phyloP scores from a whole-genome alignment of 2,329 filamentous ascomycete genomes.

The Corinectria fuckeliana region DNA sequence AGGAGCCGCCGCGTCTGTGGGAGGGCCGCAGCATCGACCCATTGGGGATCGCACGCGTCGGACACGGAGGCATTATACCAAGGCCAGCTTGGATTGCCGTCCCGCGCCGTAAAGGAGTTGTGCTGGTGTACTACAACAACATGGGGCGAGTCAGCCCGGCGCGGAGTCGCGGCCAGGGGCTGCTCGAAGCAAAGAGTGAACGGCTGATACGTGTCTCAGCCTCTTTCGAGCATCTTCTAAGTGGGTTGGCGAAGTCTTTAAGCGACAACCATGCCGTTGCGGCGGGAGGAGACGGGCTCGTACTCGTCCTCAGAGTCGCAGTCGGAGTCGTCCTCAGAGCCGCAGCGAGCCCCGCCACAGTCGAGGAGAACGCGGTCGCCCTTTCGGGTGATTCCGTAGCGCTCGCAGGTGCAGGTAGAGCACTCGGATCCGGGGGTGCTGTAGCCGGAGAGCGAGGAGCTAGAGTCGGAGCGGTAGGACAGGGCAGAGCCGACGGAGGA shows the following conservation, averaged over 20 bases:
- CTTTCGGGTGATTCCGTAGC: slow-evolving; percentile 93
- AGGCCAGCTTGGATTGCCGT: slow-evolving; percentile 54
- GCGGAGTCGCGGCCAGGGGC: slow-evolving; percentile 34
- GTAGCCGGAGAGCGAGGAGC: slow-evolving; percentile 76
- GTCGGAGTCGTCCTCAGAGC: slow-evolving; percentile 74
- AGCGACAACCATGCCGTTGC: slow-evolving; percentile 68
- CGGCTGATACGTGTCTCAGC: slow-evolving; percentile 41
- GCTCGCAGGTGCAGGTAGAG: slow-evolving; percentile 88
- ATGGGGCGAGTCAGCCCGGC: slow-evolving; percentile 40
- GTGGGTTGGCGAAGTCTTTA: slow-evolving; percentile 35
- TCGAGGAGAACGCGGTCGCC: slow-evolving; percentile 95
- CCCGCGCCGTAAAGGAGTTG: slow-evolving; percentile 38
- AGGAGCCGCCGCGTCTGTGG: slow-evolving; percentile 41
- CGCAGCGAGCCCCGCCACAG: slow-evolving; percentile 88
- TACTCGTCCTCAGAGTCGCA: slow-evolving; percentile 64
- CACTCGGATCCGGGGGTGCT: slow-evolving; percentile 80
- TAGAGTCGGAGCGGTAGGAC: slow-evolving; percentile 76
- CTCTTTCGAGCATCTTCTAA: slow-evolving; percentile 32
- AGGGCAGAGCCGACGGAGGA: slow-evolving; percentile 74
- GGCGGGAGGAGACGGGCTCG: slow-evolving; percentile 56
- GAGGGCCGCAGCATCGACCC: slow-evolving; percentile 63
- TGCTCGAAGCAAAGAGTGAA: slow-evolving; percentile 44
- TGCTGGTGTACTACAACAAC: slow-evolving; percentile 42
- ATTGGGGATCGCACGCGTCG: slow-evolving; percentile 45
- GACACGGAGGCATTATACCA: slow-evolving; percentile 38